Percentiles rank a stretch among this genome's conserved stretches.
Evolutionary conservation across 208 protist genomes (phyloP).

Genomic region (Wallacemonas sp.): DNA sequence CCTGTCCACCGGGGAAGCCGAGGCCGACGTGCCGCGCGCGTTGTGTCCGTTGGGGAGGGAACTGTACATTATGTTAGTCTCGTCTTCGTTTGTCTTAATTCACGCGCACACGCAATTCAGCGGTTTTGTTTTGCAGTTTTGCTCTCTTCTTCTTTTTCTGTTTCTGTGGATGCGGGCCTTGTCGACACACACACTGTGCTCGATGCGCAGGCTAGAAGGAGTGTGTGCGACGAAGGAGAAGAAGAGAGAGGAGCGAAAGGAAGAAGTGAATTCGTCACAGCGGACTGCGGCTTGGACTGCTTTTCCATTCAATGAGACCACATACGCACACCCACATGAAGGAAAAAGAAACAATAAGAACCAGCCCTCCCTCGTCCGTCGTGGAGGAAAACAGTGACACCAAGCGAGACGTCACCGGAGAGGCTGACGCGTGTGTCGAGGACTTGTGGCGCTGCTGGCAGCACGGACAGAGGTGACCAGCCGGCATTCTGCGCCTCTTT

Average conservation of each 20-base stretch:
- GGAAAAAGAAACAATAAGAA: neutral
- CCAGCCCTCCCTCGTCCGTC: no score
- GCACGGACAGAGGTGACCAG: no score
- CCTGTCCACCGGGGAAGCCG: neutral
- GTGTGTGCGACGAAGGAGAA: neutral
- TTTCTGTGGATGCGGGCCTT: neutral
- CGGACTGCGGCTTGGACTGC: neutral
- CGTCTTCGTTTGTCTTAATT: no score
- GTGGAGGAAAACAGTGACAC: no score
- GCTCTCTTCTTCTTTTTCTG: neutral
- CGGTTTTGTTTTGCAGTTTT: neutral
- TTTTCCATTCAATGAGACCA: slow-evolving; percentile 5
- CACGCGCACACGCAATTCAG: no score
- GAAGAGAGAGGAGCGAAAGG: neutral
- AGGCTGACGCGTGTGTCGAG: no score
- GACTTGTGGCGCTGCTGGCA: no score
- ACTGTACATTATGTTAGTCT: no score
- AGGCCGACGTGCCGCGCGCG: neutral
- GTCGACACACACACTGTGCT: no score
- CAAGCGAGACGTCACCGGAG: no score
- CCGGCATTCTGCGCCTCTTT: neutral
- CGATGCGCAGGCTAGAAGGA: neutral
- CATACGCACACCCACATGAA: neutral
- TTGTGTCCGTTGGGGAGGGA: neutral
- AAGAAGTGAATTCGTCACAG: no score